phyloP scores from a whole-genome alignment of 2,329 filamentous ascomycete genomes.

The Pestalotiopsis sp. region DNA sequence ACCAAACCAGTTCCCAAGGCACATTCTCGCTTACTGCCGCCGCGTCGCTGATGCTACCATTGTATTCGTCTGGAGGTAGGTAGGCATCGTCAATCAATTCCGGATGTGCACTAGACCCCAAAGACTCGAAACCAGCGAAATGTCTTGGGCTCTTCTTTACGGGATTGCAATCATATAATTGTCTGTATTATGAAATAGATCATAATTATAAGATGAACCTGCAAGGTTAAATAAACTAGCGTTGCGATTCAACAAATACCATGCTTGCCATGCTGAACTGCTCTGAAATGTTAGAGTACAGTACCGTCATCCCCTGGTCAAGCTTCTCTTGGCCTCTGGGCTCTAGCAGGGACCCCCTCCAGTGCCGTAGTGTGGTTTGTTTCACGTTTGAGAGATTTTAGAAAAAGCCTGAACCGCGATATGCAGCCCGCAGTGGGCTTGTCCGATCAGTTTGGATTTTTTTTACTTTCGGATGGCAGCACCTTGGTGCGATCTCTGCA shows the following conservation, averaged over 20 bases:
- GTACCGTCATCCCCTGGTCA: too few relatives aligned
- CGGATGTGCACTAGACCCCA: too few relatives aligned
- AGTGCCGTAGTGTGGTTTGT: background rate
- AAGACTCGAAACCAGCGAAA: too few relatives aligned
- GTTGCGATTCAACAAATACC: background rate
- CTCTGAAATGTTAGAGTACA: background rate
- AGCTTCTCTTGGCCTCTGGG: background rate
- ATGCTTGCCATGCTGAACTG: background rate
- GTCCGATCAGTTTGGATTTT: background rate
- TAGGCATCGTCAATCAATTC: too few relatives aligned
- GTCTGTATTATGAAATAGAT: background rate
- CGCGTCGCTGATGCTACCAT: too few relatives aligned
- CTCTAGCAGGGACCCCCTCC: background rate
- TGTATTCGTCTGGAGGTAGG: too few relatives aligned
- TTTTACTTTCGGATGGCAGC: background rate
- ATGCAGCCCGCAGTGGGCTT: background rate
- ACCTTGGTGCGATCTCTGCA: background rate
- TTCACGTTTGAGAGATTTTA: constrained; percentile 3
- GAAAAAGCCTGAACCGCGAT: background rate
- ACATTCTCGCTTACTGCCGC: too few relatives aligned
- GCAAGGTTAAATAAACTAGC: background rate
- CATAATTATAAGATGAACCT: background rate
- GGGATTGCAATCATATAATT: background rate
- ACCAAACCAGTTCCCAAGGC: too few relatives aligned
- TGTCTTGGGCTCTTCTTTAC: too few relatives aligned